Evolutionary conservation across 2,329 filamentous ascomycete species (phyloP), one percentile per base, ranked within the genome.

Genomic region (Fusarium sp.): DNA sequence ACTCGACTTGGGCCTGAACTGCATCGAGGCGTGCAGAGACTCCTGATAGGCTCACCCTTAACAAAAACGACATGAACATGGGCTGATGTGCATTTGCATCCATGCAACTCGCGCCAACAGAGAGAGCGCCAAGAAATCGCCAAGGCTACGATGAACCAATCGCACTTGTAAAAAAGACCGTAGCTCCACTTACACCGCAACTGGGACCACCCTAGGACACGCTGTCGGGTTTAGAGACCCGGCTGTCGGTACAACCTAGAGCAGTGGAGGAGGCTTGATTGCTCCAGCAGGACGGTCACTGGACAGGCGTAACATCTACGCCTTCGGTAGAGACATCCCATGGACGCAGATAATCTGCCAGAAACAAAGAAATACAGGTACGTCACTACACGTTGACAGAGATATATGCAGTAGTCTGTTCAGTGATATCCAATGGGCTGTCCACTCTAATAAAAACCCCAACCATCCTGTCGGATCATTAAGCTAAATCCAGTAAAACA

Each of bases 231-330:
- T 66, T 60, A 65, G 66, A 73, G 63, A 67, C 70, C 74, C 71
- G 69, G 71, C 75, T 76, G 74, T 76, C 75, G 75, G 75, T 74
- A 66, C 57, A 42, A 64, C 42, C 38, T 45, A 52, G 67, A 62
- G 44, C 45, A 66, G 65, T 58, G 65, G 62, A 62, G 44, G 46
- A 66, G 65, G 63, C 63, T 73, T 67, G 61, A 62, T 70, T 65
- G 61, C 70, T 72, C 65, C 65, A 41, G 47, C 52, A 59, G 69
- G 60, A 65, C 35, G 70, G 70, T 71, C 60, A 70, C 66, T 68
- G 63, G 65, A 39, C 53, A 52, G 52, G 46, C 57, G 46, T n/a
- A 33, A 61, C n/a, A 56, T 7, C 50, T 41, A 64, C 35, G 39
- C 36, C 59, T 64, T 65, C 59, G 25, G 38, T 55, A 60, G 59